Evolutionary conservation across 1,284 basidiomycete genomes (phyloP).

Genomic region (Polyporus tsugae): DNA sequence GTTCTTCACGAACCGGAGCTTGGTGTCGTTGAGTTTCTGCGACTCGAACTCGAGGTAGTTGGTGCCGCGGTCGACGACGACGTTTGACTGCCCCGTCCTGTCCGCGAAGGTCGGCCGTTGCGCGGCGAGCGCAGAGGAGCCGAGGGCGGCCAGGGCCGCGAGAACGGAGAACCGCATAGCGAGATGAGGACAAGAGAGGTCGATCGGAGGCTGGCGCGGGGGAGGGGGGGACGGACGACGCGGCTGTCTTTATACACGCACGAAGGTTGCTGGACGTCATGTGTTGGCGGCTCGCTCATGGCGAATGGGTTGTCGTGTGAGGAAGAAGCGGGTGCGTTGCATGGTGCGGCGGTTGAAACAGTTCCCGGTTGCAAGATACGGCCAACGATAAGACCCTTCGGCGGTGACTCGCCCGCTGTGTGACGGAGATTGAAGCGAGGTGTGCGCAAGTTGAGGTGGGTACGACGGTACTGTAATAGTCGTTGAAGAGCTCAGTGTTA

Average conservation of each 20-base stretch:
- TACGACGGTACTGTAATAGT: no score
- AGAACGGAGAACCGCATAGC: slow-evolving; percentile 1
- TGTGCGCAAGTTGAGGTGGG: neutral
- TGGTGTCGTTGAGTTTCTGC: slow-evolving; percentile 34
- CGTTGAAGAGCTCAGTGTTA: no score
- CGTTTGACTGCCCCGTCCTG: neutral
- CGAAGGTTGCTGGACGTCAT: neutral
- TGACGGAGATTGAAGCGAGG: neutral
- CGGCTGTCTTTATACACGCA: neutral
- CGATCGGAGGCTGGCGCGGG: no score
- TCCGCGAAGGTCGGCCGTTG: neutral
- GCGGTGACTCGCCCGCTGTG: neutral
- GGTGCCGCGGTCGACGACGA: neutral
- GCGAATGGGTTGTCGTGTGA: neutral
- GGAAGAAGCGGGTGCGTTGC: slow-evolving; percentile 13
- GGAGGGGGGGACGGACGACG: neutral
- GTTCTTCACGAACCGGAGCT: slow-evolving; percentile 62
- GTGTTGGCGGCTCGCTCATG: neutral
- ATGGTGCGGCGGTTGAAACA: slow-evolving; percentile 13
- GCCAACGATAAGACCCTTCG: neutral
- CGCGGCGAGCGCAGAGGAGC: neutral
- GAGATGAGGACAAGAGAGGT: neutral
- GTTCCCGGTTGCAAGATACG: neutral
- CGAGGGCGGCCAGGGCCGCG: neutral
- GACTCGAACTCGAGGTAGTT: slow-evolving; percentile 32